phyloP scores from a whole-genome alignment of 768 basidiomycete species.

The Auricularia auricula-judae region DNA sequence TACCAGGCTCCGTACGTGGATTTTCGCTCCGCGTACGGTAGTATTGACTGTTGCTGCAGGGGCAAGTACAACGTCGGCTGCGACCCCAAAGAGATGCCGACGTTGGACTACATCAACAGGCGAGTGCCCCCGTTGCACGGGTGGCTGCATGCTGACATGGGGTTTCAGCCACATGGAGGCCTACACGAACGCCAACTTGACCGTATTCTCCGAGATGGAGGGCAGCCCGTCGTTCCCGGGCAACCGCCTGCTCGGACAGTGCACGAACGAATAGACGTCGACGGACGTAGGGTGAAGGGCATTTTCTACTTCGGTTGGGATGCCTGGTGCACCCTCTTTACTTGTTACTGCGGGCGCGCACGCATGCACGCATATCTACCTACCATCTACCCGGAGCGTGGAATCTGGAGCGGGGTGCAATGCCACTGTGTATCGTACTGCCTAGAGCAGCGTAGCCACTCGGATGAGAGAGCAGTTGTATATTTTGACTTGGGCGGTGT shows the following conservation, averaged over 20 bases:
- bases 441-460: background rate
- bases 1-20: slow-evolving; percentile 52
- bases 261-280: slow-evolving; percentile 14
- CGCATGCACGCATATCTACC: background rate
- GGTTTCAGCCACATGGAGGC: slow-evolving; percentile 41
- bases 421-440: background rate
- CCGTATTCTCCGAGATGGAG: slow-evolving; percentile 48
- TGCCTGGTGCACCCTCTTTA: background rate
- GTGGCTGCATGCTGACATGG: background rate
- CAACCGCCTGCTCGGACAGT: slow-evolving; percentile 51
- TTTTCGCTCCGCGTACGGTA: no score
- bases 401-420: background rate
- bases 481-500: background rate
- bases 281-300: background rate
- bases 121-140: slow-evolving; percentile 18
- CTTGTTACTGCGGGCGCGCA: background rate
- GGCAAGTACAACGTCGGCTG: slow-evolving; percentile 71
- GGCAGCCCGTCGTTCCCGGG: slow-evolving; percentile 43
- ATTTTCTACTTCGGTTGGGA: background rate
- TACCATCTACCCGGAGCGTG: background rate
- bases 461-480: background rate
- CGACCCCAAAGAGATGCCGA: slow-evolving; percentile 70
- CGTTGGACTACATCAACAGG: slow-evolving; percentile 68
- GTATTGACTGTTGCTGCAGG: slow-evolving; percentile 13
- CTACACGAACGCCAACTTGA: slow-evolving; percentile 70